Base-by-base conservation (phyloP, 2,329 filamentous ascomycete species). In the Penicillium sp. region DNA sequence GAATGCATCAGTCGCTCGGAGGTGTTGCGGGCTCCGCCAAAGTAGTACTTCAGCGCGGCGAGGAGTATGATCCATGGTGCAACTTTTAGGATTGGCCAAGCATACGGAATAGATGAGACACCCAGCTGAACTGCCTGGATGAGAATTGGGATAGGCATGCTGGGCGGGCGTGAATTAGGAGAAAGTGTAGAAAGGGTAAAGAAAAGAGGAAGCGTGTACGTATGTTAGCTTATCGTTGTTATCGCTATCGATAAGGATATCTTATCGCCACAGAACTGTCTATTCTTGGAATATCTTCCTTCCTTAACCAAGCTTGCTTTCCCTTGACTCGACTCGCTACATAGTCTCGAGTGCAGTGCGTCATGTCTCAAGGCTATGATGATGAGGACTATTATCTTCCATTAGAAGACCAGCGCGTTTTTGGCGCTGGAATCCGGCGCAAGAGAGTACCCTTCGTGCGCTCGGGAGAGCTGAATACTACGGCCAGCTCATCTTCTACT, bases 1-100 rank as follows among this genome's bases (percentile, higher is more conserved):
- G 91, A 92, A 75, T 97, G 92, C 87, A 99, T 92, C 54, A 89
- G 83, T 57, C 91, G 84, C 71, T 96, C 92, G 26, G 90, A 84
- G 43, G 76, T 77, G 74, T 95, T 97, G 64, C 76, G 79, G 13
- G 87, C 84, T 64, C 95, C 96, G 62, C 86, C 85, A 68, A 88
- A 90, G 78, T 89, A 96, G 68, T 81, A 80, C 80, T 97, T 98
- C 62, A 88, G 68, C 54, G 82, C 69, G 57, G 78, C 80, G 26
- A 90, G 61, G 9, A 85, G 56, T 16, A 77, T 72, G 37, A 86
- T 63, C 69, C 79, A 82, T 61, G 81, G 80, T 27, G 80, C 64
- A n/a, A 79, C 63, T 63, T 83, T 84, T 55, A 87, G 66, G 22
- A 83, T 69, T 5, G 79, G 76, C 67, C 79, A 80, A 54, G 81